Base-by-base conservation (phyloP, 805 yeast genomes). In the Sporopachydermia quercuum region DNA sequence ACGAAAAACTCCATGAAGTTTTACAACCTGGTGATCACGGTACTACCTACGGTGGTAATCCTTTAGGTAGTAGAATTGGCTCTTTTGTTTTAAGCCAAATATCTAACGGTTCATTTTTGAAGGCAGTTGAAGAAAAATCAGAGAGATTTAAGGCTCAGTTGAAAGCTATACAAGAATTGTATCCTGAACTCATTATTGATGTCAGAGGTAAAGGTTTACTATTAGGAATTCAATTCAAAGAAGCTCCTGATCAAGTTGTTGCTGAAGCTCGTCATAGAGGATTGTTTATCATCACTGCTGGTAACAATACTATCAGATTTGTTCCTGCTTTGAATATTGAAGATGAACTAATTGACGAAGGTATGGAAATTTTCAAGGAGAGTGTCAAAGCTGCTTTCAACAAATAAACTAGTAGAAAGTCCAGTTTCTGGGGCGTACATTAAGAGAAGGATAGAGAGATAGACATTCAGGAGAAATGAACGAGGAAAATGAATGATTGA, bases 21-120 rank as follows among this genome's bases (percentile, higher is more conserved):
- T 63, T 91, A 48, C 67, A 74, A 42, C 89, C 84, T 16, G 98
- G 98, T 42, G 98, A 91, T 55, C 98, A 89, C 56, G 98, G 98
- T 42, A 89, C 97, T 2, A 89, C 98, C 0, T 89, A 80, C 55
- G 97, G 98, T 46, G 98, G 98, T 41, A 91, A 91, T 58, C 97
- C 97, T 41, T 64, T 91, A 46, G 97, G 86, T 3, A 69, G 89
- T 27, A 74, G 87, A 45, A 72, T 91, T 38, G 95, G 86, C 3
- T 63, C 68, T 35, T 77, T 80, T 52, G 94, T 91, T 11, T 60
- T 91, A 16, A 76, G 70, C 40, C 70, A 74, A 49, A 68, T 91
- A 36, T 68, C 85, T 11, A 61, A 78, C 38, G 58, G 65, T 3
- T 68, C 63, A 15, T 78, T 91, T 47, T 66, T 84, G 49, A 53